phyloP scores from a whole-genome alignment of 83 land plant genomes.

The Isoetes engelmannii region DNA sequence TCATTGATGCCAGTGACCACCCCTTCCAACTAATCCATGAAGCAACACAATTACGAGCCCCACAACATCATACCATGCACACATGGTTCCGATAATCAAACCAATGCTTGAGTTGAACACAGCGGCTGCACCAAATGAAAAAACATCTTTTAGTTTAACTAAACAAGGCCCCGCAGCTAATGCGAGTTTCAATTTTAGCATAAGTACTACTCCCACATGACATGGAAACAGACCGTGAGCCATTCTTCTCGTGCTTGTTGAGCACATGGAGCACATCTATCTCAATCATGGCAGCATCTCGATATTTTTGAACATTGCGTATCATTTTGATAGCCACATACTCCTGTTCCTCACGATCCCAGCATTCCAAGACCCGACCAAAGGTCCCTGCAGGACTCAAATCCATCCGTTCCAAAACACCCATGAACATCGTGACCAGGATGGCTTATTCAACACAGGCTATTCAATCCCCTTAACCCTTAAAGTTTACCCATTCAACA shows the following conservation, averaged over 20 bases:
- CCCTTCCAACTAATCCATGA: too few species aligned
- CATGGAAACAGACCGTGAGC: conserved; percentile 43
- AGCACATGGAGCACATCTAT: conserved; percentile 65
- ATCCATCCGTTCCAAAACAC: not conserved
- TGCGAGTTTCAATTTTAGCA: not conserved
- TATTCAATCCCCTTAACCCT: too few species aligned
- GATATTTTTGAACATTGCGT: conserved; percentile 65
- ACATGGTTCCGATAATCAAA: conserved; percentile 37
- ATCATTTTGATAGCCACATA: conserved; percentile 80
- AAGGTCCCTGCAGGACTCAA: conserved; percentile 59
- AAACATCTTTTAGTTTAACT: not conserved
- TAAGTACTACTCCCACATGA: not conserved
- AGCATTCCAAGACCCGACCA: conserved; percentile 92
- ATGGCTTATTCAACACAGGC: too few species aligned
- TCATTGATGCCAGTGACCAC: too few species aligned
- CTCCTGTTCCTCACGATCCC: conserved; percentile 72
- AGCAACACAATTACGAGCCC: too few species aligned
- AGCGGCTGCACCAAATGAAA: conserved; percentile 21
- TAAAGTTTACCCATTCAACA: too few species aligned
- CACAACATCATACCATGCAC: conserved; percentile 24
- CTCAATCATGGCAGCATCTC: conserved; percentile 92
- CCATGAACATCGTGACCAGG: not conserved
- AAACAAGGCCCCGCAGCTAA: not conserved
- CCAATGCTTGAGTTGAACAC: conserved; percentile 36
- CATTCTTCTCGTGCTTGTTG: conserved; percentile 50